A percentile compares a stretch with the other conserved stretches of the same genome.
phyloP scores from a whole-genome alignment of 202 grass and related monocot species.

The Zizania palustris region DNA sequence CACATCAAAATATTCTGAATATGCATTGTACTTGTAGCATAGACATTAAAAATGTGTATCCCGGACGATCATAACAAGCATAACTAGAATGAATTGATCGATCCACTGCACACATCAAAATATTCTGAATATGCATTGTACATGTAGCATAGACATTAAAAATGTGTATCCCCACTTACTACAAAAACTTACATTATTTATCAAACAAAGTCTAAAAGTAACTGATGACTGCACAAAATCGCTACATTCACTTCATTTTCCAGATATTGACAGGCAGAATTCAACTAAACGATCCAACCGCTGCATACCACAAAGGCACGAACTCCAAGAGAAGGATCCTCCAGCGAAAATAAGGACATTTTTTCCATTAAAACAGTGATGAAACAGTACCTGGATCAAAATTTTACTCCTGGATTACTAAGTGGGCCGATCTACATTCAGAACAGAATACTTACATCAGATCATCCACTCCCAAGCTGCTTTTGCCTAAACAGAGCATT shows the following conservation, averaged over 20 bases:
- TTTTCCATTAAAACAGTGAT: background rate
- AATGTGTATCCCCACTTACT: background rate
- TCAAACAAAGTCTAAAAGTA: background rate
- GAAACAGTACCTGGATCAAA: background rate
- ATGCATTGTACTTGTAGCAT: too few species aligned
- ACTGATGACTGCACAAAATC: constrained; percentile 2
- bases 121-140: background rate
- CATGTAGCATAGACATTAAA: background rate
- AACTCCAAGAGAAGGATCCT: background rate
- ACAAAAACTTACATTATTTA: background rate
- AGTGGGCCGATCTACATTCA: background rate
- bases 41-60: too few species aligned
- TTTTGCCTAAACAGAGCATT: background rate
- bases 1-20: background rate
- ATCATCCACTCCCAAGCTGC: constrained; percentile 4
- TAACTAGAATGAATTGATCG: background rate
- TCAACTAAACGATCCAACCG: constrained; percentile 1
- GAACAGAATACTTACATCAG: background rate
- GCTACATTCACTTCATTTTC: background rate
- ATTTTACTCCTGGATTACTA: background rate
- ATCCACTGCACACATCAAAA: background rate
- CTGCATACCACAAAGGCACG: background rate
- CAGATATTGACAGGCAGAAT: constrained; percentile 20
- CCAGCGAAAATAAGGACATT: background rate
- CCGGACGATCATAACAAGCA: background rate